Evolutionary conservation across 2,329 filamentous ascomycete genomes (phyloP), one percentile per base, ranked within the genome.

Genomic region (Beauveria australis): DNA sequence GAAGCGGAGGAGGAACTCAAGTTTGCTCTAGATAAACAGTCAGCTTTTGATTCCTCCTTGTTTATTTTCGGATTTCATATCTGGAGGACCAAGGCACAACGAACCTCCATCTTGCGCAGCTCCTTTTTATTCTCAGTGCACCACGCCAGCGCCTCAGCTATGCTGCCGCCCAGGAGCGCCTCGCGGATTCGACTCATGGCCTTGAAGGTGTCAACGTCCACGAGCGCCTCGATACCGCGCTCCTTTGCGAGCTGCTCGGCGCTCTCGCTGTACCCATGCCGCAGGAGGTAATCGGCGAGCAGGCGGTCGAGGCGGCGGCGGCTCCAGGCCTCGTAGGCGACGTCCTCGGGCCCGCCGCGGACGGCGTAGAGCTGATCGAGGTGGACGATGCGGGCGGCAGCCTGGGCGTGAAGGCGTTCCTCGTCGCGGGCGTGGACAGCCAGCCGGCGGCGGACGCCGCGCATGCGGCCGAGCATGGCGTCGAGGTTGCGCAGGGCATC

Each of bases 71-170:
- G 22, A 14, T 12, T 10, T 26, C n/a, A 16, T 2, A n/a, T 14
- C n/a, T 5, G 5, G 22, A 1, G 6, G 37, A 57, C 12, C 33
- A 37, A 12, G 33, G 33, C 33, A 37, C 12, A 10, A 71, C 84
- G 64, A 73, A 90, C 89, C 72, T 90, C 88, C 74, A 90, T 88
- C 79, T 94, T 96, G 70, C 92, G 89, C 62, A 99, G 76, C 64
- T 92, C 89, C 68, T 93, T 92, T 74, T 95, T 94, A 74, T 97
- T 96, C 69, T 97, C 93, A 18, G 81, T 84, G 72, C 94, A 97
- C 94, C 94, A 99, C 14, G 85, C 83, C 59, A 99, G 74, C 24
- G 92, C 92, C 67, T 95, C 89, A 41, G 81, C 80, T 5, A 93
- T 89, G 66, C 86, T 89, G 37, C 87, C 86, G 44, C 81, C 80